Evolutionary conservation across 345 rosid species (phyloP), one percentile per base, ranked within the genome.

Genomic region (Lumnitzera racemosa): DNA sequence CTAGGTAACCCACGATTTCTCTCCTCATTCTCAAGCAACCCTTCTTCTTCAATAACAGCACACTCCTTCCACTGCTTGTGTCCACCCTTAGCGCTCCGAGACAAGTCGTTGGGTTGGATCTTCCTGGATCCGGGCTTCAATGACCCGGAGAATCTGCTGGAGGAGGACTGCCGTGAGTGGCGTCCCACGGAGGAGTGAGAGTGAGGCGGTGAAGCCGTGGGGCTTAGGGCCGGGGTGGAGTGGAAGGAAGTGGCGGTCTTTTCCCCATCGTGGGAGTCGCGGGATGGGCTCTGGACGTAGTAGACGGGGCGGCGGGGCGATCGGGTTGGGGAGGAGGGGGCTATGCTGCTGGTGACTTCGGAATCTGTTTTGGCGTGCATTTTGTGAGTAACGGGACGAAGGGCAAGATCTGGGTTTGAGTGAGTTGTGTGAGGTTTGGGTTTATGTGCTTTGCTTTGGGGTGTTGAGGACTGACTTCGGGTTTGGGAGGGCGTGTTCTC

Each of bases 321-420:
- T 69, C 96, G 84, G 4, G 90, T 66, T 9, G 97, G 98, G 10
- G 99, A 87, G 1, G 99, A 90, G 0, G 90, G 77, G 15, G 97
- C 90, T 53, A 81, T 72, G 77, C 97, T 73, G 77, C 97, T 94
- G 41, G 97, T 94, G n/a, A 86, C 97, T 76, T 94, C 99, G 2
- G 97, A 94, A 58, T 94, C 97, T 11, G 99, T 94, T 71, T 94
- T 90, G n/a, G 95, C 88, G 73, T 94, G 99, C 99, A 94, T 90
- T 63, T 61, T 61, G 14, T 36, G 1, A 36, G 7, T 36, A 1
- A 36, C 43, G 43, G 43, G 7, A 36, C 43, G 7, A 36, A 36
- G 43, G 43, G 10, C 43, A 13, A 50, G 53, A 15, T 50, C 20
- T 17, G n/a, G 1, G 5, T 2, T 50, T 50, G 1, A 3, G 15